Conservation (phyloP, 2,329 filamentous ascomycete species). For the Aurifilum marmelostoma region DNA sequence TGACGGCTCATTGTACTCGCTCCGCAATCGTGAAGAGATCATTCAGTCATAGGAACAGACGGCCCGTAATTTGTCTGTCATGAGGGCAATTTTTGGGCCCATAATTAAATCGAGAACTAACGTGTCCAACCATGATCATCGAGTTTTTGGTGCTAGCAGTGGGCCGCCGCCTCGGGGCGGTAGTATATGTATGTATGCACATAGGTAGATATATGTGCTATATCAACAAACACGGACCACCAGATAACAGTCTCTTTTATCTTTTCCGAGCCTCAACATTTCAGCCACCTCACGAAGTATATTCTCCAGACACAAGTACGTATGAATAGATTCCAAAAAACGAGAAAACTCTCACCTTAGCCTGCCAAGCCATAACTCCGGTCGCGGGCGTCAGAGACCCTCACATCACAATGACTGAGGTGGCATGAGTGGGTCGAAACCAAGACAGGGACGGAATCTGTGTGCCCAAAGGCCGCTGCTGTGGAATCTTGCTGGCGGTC, state of each 20-base stretch:
- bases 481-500: constrained; percentile 7
- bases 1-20: not conserved
- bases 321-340: not conserved
- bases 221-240: too few relatives aligned
- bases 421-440: constrained; percentile 15
- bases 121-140: not conserved
- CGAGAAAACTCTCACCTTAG: constrained; percentile 9
- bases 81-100: not conserved
- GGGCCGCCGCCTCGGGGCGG: constrained; percentile 3
- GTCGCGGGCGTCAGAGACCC: constrained; percentile 7
- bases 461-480: not conserved
- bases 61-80: not conserved
- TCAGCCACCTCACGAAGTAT: not conserved
- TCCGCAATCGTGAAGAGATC: not conserved
- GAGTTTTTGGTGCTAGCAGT: not conserved
- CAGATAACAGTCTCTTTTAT: not conserved
- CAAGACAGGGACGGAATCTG: constrained; percentile 2
- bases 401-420: constrained; percentile 5
- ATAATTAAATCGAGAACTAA: constrained; percentile 2
- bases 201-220: too few relatives aligned
- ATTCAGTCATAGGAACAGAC: not conserved
- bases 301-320: not conserved
- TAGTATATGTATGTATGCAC: not conserved
- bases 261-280: not conserved
- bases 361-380: constrained; percentile 9